Evolutionary conservation across 2,329 filamentous ascomycete species (phyloP).

Genomic region (Fusarium coicis): DNA sequence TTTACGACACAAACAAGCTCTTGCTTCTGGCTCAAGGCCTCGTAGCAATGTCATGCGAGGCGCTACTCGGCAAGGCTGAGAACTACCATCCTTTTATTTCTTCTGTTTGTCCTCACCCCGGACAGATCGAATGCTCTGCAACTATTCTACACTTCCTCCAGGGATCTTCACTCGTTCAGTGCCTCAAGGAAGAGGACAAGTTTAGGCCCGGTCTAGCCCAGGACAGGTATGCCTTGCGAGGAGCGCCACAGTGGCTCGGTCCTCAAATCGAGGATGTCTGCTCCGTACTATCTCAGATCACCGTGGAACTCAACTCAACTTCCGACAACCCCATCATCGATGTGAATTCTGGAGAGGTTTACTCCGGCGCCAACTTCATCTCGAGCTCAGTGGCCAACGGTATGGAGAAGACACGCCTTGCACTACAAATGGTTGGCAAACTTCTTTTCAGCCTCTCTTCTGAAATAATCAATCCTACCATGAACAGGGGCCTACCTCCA

Average conservation of each 20-base stretch:
- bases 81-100: background rate
- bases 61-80: background rate
- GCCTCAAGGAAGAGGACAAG: fast-evolving
- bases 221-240: background rate
- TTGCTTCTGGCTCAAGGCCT: background rate
- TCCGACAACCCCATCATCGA: background rate
- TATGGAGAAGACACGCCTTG: background rate
- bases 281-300: background rate
- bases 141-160: fast-evolving
- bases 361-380: background rate
- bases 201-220: fast-evolving
- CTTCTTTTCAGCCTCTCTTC: background rate
- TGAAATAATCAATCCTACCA: background rate
- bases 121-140: background rate
- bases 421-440: background rate
- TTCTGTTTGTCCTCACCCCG: background rate
- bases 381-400: background rate
- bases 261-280: background rate
- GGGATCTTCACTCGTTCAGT: background rate
- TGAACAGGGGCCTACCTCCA: background rate
- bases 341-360: fast-evolving
- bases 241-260: fast-evolving
- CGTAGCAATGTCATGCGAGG: background rate
- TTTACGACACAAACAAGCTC: background rate
- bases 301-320: background rate